These are phyloP conservation scores for Coemansia sp. DNA, from an alignment of 192 early-diverging fungal genomes.

Conservation along the genomic window DNA sequence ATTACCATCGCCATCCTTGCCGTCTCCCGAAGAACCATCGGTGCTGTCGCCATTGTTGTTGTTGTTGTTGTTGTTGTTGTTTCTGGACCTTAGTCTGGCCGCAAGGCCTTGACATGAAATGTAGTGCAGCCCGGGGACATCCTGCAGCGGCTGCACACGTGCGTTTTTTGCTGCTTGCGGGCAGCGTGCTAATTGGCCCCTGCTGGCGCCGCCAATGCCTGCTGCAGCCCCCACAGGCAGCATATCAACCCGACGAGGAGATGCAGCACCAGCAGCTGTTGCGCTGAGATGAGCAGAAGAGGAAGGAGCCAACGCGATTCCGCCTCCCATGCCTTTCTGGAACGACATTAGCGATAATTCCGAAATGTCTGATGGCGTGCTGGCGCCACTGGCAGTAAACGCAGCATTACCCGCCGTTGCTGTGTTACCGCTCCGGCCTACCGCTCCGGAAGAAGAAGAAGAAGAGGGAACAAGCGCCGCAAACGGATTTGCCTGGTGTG, in stretches of 20 bases:
- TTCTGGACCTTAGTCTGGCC: not conserved
- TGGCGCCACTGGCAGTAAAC: constrained; percentile 2
- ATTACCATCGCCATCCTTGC: constrained; percentile 11
- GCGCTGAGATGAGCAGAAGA: not conserved
- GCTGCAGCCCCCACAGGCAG: not conserved
- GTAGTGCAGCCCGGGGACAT: constrained; percentile 29
- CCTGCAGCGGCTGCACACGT: constrained; percentile 6
- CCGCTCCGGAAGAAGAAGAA: not conserved
- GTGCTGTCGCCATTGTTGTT: not conserved
- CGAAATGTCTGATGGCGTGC: constrained; percentile 11
- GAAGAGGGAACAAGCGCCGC: not conserved
- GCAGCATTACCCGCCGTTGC: not conserved
- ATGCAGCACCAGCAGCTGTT: not conserved
- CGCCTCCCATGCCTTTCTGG: constrained; percentile 6
- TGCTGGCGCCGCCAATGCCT: not conserved
- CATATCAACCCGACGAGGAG: not conserved
- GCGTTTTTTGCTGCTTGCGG: constrained; percentile 6
- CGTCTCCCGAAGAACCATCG: too few relatives aligned
- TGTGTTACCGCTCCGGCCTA: not conserved
- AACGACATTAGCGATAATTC: constrained; percentile 19
- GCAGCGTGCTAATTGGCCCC: constrained; percentile 20
- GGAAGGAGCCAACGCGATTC: not conserved
- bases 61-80: not conserved
- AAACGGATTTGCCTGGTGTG: constrained; percentile 5
- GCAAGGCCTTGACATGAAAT: constrained; percentile 17